Evolutionary conservation across 2,329 filamentous ascomycete species (phyloP).

Genomic region (Hirsutella rhossiliensis): DNA sequence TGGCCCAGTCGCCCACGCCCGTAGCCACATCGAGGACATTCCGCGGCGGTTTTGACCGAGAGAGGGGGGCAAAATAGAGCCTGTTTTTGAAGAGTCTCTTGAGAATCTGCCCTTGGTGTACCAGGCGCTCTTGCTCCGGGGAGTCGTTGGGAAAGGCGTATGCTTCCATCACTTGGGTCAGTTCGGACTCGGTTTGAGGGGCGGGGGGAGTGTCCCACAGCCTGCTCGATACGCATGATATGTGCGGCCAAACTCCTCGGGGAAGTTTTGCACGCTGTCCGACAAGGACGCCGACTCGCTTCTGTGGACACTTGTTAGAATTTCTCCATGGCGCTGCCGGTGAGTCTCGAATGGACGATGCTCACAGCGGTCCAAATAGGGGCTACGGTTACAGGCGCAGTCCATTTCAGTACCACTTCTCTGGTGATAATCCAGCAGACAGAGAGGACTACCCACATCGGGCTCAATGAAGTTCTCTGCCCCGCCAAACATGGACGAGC

Average conservation of each 20-base stretch:
- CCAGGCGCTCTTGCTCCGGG: not conserved
- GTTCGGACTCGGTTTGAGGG: too few species aligned
- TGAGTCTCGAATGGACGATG: too few species aligned
- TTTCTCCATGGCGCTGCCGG: too few species aligned
- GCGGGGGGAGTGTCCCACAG: not conserved
- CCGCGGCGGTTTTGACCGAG: not conserved
- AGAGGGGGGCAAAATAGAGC: not conserved
- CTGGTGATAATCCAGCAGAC: too few species aligned
- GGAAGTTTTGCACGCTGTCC: not conserved
- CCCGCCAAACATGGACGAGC: too few species aligned
- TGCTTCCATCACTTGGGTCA: too few species aligned
- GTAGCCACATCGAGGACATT: not conserved
- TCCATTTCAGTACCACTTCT: too few species aligned
- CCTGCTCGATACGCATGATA: not conserved
- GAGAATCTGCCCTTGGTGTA: not conserved
- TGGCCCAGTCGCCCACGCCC: slow-evolving; percentile 35
- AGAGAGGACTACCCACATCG: too few species aligned
- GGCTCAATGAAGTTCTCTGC: too few species aligned
- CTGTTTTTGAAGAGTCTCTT: not conserved
- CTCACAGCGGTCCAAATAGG: too few species aligned
- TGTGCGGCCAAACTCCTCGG: not conserved
- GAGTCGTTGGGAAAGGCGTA: not conserved
- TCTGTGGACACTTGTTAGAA: not conserved
- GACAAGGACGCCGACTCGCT: not conserved
- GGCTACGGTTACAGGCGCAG: too few species aligned